These are phyloP conservation scores for Monilinia fructigena DNA, from an alignment of 2,329 filamentous ascomycete genomes.

Conservation along the genomic window DNA sequence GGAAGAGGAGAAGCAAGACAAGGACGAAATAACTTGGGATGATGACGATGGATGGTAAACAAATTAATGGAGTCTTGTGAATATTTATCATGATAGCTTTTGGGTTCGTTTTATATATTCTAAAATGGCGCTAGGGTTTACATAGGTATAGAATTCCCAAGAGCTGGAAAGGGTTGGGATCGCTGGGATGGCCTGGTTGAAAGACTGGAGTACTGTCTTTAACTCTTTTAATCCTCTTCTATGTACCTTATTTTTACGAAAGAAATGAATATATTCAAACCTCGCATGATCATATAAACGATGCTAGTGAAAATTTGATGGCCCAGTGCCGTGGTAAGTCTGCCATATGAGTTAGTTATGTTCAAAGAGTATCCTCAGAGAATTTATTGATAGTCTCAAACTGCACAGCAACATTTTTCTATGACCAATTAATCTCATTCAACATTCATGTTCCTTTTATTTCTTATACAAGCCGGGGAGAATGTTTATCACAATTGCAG, in stretches of 20 bases:
- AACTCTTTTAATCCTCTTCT: not conserved
- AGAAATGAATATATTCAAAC: not conserved
- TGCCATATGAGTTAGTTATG: not conserved
- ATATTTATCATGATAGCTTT: not conserved
- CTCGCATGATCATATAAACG: not conserved
- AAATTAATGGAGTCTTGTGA: not conserved
- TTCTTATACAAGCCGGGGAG: too few species aligned
- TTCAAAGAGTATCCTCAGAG: not conserved
- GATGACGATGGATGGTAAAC: conserved; percentile 14
- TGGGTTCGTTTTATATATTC: not conserved
- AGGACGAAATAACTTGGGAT: conserved; percentile 17
- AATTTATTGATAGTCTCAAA: too few species aligned
- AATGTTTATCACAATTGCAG: too few species aligned
- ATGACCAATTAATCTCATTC: too few species aligned
- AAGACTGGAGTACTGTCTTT: conserved; percentile 1
- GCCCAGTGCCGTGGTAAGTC: too few species aligned
- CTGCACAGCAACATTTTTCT: too few species aligned
- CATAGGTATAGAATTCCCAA: not conserved
- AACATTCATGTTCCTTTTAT: too few species aligned
- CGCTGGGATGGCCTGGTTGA: not conserved
- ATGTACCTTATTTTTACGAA: not conserved
- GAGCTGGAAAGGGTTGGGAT: conserved; percentile 4
- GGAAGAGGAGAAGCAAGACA: not conserved
- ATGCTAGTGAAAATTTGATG: too few species aligned
- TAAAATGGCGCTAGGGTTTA: not conserved